phyloP scores from a whole-genome alignment of 441 rosid genomes.

The Adansonia madagascariensis region DNA sequence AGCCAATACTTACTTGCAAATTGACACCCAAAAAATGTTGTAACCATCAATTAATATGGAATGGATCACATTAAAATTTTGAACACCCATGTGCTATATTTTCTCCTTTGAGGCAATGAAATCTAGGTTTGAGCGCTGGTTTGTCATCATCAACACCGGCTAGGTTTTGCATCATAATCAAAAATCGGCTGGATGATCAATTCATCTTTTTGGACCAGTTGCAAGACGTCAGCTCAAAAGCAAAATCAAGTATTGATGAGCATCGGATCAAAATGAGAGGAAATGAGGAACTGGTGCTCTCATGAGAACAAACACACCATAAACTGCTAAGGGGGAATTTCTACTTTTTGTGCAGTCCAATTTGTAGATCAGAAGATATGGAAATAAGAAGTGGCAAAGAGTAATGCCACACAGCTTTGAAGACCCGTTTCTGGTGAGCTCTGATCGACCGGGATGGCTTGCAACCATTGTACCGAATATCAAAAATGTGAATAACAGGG shows the following conservation, averaged over 20 bases:
- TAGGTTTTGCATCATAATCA: neutral
- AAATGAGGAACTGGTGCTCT: neutral
- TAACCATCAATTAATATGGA: neutral
- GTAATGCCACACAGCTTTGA: conserved; percentile 80
- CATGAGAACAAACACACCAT: neutral
- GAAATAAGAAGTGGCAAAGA: conserved; percentile 71
- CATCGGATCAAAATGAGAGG: neutral
- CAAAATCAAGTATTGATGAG: neutral
- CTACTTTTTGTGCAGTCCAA: conserved; percentile 72
- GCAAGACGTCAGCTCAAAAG: neutral
- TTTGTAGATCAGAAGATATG: conserved; percentile 80
- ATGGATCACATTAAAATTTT: neutral
- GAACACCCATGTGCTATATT: neutral
- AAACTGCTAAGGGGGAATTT: neutral
- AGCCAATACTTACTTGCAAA: conserved; percentile 2
- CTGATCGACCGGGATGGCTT: conserved; percentile 77
- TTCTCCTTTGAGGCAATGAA: neutral
- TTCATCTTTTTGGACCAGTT: neutral
- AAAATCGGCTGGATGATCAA: neutral
- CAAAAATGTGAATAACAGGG: conserved; percentile 82
- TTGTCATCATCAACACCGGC: neutral
- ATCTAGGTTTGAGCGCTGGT: neutral
- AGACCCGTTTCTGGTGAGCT: conserved; percentile 85
- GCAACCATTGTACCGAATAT: conserved; percentile 73
- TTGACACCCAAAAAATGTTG: neutral